Evolutionary conservation across 257 asterid species (phyloP).

Genomic region (Nicotiana tomentosiformis): DNA sequence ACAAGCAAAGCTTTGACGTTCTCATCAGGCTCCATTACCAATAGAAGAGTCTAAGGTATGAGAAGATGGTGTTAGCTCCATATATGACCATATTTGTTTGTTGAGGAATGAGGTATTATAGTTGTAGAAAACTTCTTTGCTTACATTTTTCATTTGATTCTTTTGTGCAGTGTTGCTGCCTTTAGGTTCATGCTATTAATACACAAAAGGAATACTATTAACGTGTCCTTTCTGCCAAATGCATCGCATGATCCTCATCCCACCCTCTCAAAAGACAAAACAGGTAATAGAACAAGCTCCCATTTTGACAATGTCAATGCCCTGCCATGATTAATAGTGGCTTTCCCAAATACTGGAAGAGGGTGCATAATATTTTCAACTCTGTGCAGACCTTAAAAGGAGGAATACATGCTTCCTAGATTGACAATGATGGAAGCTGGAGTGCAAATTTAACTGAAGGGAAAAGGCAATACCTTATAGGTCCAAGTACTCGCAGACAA

Average conservation of each 20-base stretch:
- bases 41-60: background rate
- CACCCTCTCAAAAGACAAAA: background rate
- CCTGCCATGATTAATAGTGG: background rate
- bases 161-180: background rate
- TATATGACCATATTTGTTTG: background rate
- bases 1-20: background rate
- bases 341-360: background rate
- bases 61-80: background rate
- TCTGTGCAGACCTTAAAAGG: background rate
- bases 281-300: background rate
- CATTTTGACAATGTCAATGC: background rate
- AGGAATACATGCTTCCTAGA: background rate
- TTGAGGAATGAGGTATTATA: background rate
- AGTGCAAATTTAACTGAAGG: background rate
- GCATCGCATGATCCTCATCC: background rate
- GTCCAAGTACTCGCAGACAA: conserved; percentile 64
- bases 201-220: background rate
- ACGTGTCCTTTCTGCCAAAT: background rate
- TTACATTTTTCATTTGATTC: background rate
- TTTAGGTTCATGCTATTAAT: background rate
- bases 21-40: background rate
- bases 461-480: conserved; percentile 50
- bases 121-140: background rate
- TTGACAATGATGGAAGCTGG: background rate
- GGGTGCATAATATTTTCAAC: background rate